Conservation (phyloP, 176 grass and related monocot genomes). For the Saccharum officinarum region DNA sequence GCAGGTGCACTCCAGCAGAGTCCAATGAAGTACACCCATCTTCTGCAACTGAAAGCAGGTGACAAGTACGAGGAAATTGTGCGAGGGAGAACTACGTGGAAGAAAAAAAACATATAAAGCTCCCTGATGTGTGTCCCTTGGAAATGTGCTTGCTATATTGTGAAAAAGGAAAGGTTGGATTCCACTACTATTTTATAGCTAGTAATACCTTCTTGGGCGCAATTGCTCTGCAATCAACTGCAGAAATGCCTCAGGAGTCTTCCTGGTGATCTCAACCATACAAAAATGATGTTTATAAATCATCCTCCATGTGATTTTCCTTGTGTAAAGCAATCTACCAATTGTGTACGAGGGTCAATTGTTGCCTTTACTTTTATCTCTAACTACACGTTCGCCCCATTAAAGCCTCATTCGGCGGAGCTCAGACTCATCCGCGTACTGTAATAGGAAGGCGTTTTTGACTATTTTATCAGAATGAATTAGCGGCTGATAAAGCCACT, state of each 20-base stretch:
- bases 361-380: not conserved
- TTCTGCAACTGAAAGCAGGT: slow-evolving; percentile 51
- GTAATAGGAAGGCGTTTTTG: too few relatives aligned
- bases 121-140: not conserved
- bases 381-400: too few relatives aligned
- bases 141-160: not conserved
- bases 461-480: too few relatives aligned
- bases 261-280: not conserved
- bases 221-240: not conserved
- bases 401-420: too few relatives aligned
- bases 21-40: slow-evolving; percentile 60
- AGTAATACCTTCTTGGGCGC: not conserved
- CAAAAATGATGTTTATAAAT: not conserved
- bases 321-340: not conserved
- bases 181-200: not conserved
- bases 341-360: not conserved
- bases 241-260: not conserved
- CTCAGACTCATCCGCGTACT: too few relatives aligned
- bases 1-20: slow-evolving; percentile 45
- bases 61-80: slow-evolving; percentile 55
- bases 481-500: too few relatives aligned
- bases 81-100: slow-evolving; percentile 64
- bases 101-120: slow-evolving; percentile 36
- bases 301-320: not conserved
- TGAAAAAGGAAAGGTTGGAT: not conserved